A percentile compares a stretch with the other conserved stretches of the same genome.
Conservation (phyloP, 306 rosid genomes). For the Dicorynia guianensis region DNA sequence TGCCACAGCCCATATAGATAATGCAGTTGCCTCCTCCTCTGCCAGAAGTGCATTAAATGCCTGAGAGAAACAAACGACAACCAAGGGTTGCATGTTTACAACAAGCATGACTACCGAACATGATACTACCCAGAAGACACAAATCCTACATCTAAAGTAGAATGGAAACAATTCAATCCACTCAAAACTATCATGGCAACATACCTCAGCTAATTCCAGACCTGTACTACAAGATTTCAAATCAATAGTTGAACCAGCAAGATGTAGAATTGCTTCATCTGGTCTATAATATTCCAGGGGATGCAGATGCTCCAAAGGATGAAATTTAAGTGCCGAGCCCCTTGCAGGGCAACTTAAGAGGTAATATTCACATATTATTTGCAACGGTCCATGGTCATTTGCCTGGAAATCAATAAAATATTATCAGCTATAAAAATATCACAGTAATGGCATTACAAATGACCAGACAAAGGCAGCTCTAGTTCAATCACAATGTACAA, state of each 20-base stretch:
- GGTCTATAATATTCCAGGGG: slow-evolving; percentile 61
- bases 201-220: slow-evolving; percentile 87
- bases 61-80: slow-evolving; percentile 63
- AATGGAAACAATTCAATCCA: slow-evolving; percentile 31
- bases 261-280: slow-evolving; percentile 61
- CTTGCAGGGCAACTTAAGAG: slow-evolving; percentile 69
- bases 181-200: slow-evolving; percentile 15
- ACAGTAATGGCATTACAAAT: slow-evolving; percentile 15
- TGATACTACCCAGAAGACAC: slow-evolving; percentile 8
- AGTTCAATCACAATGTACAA: slow-evolving; percentile 34
- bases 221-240: slow-evolving; percentile 73
- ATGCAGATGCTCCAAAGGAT: slow-evolving; percentile 70
- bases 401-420: slow-evolving; percentile 59
- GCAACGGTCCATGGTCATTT: slow-evolving; percentile 82
- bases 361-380: slow-evolving; percentile 88
- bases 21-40: slow-evolving; percentile 95
- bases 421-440: slow-evolving; percentile 9
- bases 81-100: neutral
- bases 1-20: slow-evolving; percentile 93
- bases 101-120: slow-evolving; percentile 20
- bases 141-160: slow-evolving; percentile 32
- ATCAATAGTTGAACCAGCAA: slow-evolving; percentile 81
- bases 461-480: slow-evolving; percentile 25
- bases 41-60: slow-evolving; percentile 75
- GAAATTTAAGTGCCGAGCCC: slow-evolving; percentile 78